phyloP scores from a whole-genome alignment of 1,284 basidiomycete genomes.

The Inonotus hispidus region DNA sequence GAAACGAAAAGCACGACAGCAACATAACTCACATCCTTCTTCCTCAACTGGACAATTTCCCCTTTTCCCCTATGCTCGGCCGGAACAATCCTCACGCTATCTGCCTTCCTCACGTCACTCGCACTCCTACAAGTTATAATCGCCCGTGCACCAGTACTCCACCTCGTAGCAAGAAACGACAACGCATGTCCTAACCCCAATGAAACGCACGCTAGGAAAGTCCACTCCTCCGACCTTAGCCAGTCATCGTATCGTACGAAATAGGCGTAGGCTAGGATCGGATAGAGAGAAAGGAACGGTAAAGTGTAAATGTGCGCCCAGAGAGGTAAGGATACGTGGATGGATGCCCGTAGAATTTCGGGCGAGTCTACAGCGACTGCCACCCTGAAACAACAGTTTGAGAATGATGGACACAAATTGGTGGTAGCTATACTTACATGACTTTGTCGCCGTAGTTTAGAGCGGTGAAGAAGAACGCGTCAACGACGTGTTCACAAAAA shows the following conservation, averaged over 20 bases:
- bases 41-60: conserved; percentile 79
- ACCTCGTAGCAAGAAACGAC: conserved; percentile 88
- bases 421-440: not conserved
- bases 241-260: conserved; percentile 87
- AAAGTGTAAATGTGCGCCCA: conserved; percentile 78
- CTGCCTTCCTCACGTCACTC: conserved; percentile 62
- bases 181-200: conserved; percentile 88
- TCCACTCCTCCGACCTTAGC: conserved; percentile 92
- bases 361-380: conserved; percentile 68
- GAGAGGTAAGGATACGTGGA: conserved; percentile 79
- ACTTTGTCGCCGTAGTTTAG: not conserved
- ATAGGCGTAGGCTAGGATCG: conserved; percentile 88
- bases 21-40: conserved; percentile 42
- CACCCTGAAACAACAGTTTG: conserved; percentile 28
- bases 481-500: not conserved
- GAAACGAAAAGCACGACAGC: not conserved
- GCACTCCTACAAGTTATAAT: conserved; percentile 74
- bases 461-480: not conserved
- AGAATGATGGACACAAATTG: not conserved
- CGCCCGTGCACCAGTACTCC: conserved; percentile 80
- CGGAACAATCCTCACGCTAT: conserved; percentile 83
- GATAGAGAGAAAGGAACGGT: conserved; percentile 86
- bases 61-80: conserved; percentile 85
- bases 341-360: conserved; percentile 78
- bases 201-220: conserved; percentile 86